Base-by-base conservation (phyloP, 805 yeast genomes). In the Yarrowia sp. region DNA sequence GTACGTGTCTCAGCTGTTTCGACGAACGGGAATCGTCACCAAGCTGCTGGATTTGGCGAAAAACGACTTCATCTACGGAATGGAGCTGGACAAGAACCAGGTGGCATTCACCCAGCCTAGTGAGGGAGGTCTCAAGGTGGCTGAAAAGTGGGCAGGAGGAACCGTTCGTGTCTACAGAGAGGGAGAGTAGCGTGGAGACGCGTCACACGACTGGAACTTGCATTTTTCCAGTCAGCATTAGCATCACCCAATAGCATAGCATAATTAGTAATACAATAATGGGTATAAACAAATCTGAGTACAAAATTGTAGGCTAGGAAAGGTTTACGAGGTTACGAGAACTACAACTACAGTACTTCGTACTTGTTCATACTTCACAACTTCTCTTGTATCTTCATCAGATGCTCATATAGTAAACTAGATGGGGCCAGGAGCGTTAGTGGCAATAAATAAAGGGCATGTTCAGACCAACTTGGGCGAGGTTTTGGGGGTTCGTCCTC, bases 101-200 rank as follows among this genome's bases (percentile, higher is more conserved):
- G 55, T 61, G 15, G 66, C 55, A 2, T 61, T 61, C 12, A 61
- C 66, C 2, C 66, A 61, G 55, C 66, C 66, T 3, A 61, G 66
- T 14, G 66, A 46, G 43, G 46, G 55, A n/a, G 66, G 66, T 9
- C 30, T 38, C n/a, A 61, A 46, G 53, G 55, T 61, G 53, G 66
- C 66, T 2, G 44, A 36, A 13, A 61, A 46, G 15, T 61, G 66
- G 66, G 43, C 55, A 8, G 66, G 66, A 3, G 66, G 66, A 7
- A 9, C 12, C 5, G 55, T 58, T 2, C 24, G 64, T 3, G 64
- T 58, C 15, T 58, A 58, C 34, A 17, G 30, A 13, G 64, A 58
- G 39, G 64, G 64, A 9, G 64, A 40, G n/a, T 50, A 47, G 38
- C 17, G 12, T 13, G n/a, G 20, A 15, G 49, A 44, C 30, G 33